phyloP scores from a whole-genome alignment of 805 yeast genomes.

The Candida adriatica region DNA sequence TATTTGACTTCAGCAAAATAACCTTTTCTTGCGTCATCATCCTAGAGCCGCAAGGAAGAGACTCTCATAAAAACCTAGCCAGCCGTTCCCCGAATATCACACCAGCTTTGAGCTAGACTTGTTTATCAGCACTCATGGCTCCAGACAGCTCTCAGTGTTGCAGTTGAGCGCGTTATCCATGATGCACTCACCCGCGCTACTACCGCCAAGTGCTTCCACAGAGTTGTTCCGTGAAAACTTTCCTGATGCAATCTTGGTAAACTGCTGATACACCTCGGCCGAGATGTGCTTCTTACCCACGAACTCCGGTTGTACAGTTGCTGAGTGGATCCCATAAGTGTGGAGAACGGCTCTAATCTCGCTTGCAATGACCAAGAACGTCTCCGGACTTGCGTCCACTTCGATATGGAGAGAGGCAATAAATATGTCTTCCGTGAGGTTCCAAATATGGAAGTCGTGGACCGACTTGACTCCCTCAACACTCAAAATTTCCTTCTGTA shows the following conservation, averaged over 20 bases:
- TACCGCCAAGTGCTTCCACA: slow-evolving; percentile 7
- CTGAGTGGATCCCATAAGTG: slow-evolving; percentile 81
- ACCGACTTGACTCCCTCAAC: slow-evolving; percentile 74
- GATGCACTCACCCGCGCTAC: slow-evolving; percentile 32
- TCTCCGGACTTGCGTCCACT: slow-evolving; percentile 54
- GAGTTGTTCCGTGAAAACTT: slow-evolving; percentile 19
- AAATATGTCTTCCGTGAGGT: slow-evolving; percentile 75
- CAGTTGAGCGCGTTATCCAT: slow-evolving; percentile 49
- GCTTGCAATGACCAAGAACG: slow-evolving; percentile 64
- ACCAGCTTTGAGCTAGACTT: no score
- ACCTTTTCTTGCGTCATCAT: no score
- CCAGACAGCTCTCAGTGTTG: slow-evolving; percentile 38
- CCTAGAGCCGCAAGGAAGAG: no score
- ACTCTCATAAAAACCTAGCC: no score
- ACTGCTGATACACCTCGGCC: slow-evolving; percentile 27
- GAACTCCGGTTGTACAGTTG: slow-evolving; percentile 96
- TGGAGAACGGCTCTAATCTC: slow-evolving; percentile 75
- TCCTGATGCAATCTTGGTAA: slow-evolving; percentile 29
- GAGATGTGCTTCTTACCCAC: slow-evolving; percentile 25
- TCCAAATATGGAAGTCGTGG: slow-evolving; percentile 97
- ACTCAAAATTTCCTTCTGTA: slow-evolving; percentile 58
- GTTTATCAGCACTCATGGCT: no score
- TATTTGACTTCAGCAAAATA: no score
- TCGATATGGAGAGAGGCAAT: slow-evolving; percentile 90
- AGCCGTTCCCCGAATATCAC: no score